Percentiles rank a stretch among this genome's conserved stretches.
phyloP scores from a whole-genome alignment of 805 yeast genomes.

The Clavispora phyllophila region DNA sequence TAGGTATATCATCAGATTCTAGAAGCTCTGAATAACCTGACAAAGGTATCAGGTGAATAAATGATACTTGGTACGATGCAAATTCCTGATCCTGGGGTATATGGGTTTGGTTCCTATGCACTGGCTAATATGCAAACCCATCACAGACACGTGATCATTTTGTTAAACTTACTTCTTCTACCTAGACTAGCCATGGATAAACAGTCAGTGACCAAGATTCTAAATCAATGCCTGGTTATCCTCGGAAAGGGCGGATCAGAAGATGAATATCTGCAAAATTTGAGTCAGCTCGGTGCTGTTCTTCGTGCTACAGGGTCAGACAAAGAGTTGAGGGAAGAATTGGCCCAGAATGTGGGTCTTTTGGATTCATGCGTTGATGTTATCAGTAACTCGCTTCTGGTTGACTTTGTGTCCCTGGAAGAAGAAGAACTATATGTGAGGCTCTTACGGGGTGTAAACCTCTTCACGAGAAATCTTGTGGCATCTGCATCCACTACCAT shows the following conservation, averaged over 20 bases:
- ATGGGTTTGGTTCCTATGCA: too few species aligned
- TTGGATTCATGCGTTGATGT: conserved; percentile 6
- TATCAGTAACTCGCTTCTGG: conserved; percentile 7
- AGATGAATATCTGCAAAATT: not conserved
- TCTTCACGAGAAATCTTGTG: conserved; percentile 47
- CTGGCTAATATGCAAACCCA: not conserved
- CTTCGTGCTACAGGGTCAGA: not conserved
- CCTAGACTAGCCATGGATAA: not conserved
- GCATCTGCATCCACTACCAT: conserved; percentile 16
- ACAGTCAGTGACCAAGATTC: not conserved
- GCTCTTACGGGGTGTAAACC: conserved; percentile 40
- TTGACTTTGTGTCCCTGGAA: not conserved
- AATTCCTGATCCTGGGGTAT: too few species aligned
- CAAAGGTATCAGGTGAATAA: too few species aligned
- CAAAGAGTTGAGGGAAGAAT: conserved; percentile 3
- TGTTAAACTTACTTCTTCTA: not conserved
- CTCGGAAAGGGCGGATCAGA: not conserved
- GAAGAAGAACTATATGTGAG: conserved; percentile 20
- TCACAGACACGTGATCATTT: not conserved
- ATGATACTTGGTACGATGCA: too few species aligned
- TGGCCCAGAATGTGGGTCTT: conserved; percentile 1
- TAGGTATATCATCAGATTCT: too few species aligned
- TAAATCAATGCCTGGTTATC: not conserved
- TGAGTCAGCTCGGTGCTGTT: not conserved
- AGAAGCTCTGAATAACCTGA: too few species aligned